Evolutionary conservation across 306 rosid genomes (phyloP).

Genomic region (Vachellia pachyceras): DNA sequence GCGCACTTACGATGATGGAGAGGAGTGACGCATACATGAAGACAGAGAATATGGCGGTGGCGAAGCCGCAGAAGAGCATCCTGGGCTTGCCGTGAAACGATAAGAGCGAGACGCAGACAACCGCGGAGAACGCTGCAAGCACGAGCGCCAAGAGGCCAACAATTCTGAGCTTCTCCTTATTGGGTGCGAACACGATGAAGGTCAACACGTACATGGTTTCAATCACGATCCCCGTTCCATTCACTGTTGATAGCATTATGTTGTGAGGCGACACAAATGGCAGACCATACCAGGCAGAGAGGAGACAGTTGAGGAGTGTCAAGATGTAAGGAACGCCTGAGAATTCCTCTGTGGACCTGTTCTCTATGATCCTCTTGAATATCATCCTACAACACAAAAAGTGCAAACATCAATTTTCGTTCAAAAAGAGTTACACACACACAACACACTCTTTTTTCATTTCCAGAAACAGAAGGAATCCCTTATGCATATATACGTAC

Average conservation of each 20-base stretch:
- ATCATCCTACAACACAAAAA: constrained; percentile 45
- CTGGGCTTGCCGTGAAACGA: constrained; percentile 43
- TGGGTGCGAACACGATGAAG: constrained; percentile 47
- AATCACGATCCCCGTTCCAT: constrained; percentile 58
- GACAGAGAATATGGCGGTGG: constrained; percentile 39
- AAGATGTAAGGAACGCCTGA: constrained; percentile 71
- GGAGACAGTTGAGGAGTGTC: constrained; percentile 68
- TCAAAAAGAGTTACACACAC: background rate
- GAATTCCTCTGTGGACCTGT: constrained; percentile 55
- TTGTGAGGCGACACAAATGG: constrained; percentile 64
- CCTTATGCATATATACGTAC: constrained; percentile 34
- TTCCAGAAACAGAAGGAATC: background rate
- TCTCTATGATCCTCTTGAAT: constrained; percentile 55
- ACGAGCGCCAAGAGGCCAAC: constrained; percentile 38
- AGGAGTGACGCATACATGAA: background rate
- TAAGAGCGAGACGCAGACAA: constrained; percentile 54
- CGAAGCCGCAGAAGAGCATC: constrained; percentile 58
- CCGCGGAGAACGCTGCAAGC: constrained; percentile 35
- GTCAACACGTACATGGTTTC: constrained; percentile 51
- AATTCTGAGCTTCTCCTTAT: constrained; percentile 53
- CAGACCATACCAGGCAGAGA: constrained; percentile 68
- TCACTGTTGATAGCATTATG: constrained; percentile 60
- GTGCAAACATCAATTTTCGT: background rate
- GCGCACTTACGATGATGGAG: background rate
- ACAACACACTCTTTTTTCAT: no score